Conservation (phyloP, 106 monocot species). For the Acanthochlamys bracteata region DNA sequence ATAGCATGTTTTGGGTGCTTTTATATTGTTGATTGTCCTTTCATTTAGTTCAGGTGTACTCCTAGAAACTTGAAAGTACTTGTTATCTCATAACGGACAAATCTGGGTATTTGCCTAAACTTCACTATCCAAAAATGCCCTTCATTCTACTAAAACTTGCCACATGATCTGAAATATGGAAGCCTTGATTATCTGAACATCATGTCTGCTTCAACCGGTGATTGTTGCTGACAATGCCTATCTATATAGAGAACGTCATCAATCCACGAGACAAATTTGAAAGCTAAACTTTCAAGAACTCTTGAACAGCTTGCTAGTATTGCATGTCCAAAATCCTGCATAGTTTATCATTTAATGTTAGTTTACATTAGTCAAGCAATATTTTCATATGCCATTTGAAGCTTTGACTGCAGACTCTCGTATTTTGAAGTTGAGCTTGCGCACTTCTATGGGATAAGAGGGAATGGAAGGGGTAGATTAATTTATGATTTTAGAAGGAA, state of each 20-base stretch:
- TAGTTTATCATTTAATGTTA: not conserved
- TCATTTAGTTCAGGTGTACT: too few relatives aligned
- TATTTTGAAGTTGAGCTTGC: too few relatives aligned
- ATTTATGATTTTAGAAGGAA: too few relatives aligned
- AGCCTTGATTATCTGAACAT: not conserved
- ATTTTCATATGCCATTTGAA: not conserved
- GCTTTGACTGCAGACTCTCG: not conserved
- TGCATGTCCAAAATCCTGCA: conserved; percentile 86
- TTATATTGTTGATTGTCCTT: too few relatives aligned
- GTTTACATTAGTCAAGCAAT: not conserved
- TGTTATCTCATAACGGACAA: too few relatives aligned
- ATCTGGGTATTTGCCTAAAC: too few relatives aligned
- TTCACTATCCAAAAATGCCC: too few relatives aligned
- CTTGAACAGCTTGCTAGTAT: conserved; percentile 91
- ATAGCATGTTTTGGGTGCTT: too few relatives aligned
- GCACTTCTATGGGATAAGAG: too few relatives aligned
- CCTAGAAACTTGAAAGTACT: too few relatives aligned
- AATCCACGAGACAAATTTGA: conserved; percentile 60
- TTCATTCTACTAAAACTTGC: not conserved
- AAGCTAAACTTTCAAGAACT: conserved; percentile 77
- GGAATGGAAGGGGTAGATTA: too few relatives aligned
- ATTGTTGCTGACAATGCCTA: conserved; percentile 30
- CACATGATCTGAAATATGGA: not conserved
- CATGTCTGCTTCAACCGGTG: not conserved
- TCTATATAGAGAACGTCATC: conserved; percentile 72